A percentile compares a stretch with the other conserved stretches of the same genome.
Evolutionary conservation across 306 rosid species (phyloP).

Genomic region (Quercus berberidifolia): DNA sequence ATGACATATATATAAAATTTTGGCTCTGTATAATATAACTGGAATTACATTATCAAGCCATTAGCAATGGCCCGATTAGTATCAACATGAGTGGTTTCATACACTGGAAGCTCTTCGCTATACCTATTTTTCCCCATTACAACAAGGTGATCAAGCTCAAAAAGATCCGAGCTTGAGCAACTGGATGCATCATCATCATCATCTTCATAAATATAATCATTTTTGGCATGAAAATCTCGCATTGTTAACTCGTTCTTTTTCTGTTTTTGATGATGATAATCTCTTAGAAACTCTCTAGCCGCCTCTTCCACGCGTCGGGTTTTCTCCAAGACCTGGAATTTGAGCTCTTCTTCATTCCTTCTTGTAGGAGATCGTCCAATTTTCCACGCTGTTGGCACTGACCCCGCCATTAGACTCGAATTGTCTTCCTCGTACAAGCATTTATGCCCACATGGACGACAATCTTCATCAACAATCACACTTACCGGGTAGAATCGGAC

Average conservation of each 20-base stretch:
- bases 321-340: slow-evolving; percentile 27
- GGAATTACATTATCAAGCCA: slow-evolving; percentile 42
- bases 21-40: slow-evolving; percentile 6
- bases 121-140: slow-evolving; percentile 46
- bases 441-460: slow-evolving; percentile 61
- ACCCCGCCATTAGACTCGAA: slow-evolving; percentile 26
- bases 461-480: slow-evolving; percentile 67
- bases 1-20: neutral
- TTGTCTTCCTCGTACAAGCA: slow-evolving; percentile 42
- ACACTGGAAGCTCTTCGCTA: slow-evolving; percentile 82
- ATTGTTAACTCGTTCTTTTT: slow-evolving; percentile 32
- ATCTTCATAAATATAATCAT: neutral
- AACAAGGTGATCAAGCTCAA: slow-evolving; percentile 78
- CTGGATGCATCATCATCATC: slow-evolving; percentile 66
- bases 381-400: slow-evolving; percentile 61
- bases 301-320: slow-evolving; percentile 35
- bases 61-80: slow-evolving; percentile 71
- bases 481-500: slow-evolving; percentile 81
- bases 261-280: slow-evolving; percentile 47
- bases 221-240: slow-evolving; percentile 22
- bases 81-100: slow-evolving; percentile 62
- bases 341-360: slow-evolving; percentile 30
- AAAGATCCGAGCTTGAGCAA: slow-evolving; percentile 91
- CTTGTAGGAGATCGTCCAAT: slow-evolving; percentile 36
- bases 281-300: slow-evolving; percentile 49